Percentiles rank a stretch among this genome's conserved stretches.
Conservation (phyloP, 352 stramenopile genomes). For the Globisporangium abappressorium region DNA sequence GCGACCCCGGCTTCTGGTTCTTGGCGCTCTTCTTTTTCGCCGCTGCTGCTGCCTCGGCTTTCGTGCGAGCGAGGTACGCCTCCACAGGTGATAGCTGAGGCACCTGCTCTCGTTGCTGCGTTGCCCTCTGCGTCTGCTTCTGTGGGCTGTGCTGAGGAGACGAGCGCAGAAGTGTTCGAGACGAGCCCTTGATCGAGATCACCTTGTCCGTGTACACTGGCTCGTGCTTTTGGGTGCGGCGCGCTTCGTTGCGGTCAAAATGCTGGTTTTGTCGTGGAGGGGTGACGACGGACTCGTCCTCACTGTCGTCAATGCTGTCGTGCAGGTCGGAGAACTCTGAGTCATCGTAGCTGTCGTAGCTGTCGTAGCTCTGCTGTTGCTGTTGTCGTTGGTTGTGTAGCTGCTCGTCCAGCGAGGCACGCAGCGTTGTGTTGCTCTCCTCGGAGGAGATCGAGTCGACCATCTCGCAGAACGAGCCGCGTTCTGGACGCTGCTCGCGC, state of each 20-base stretch:
- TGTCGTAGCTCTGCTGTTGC: background rate
- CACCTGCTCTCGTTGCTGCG: background rate
- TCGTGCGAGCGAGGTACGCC: background rate
- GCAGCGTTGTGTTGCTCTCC: slow-evolving; percentile 7
- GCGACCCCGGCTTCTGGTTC: background rate
- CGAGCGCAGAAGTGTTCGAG: background rate
- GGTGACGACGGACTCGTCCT: background rate
- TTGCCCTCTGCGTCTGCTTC: background rate
- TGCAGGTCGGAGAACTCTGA: slow-evolving; percentile 7
- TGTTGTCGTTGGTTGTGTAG: background rate
- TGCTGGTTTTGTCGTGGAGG: background rate
- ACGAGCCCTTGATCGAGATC: slow-evolving; percentile 8
- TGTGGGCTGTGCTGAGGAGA: slow-evolving; percentile 1
- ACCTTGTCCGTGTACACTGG: slow-evolving; percentile 11
- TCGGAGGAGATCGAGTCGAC: slow-evolving; percentile 10
- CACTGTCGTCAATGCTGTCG: background rate
- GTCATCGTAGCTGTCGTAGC: background rate
- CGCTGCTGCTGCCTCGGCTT: slow-evolving; percentile 3
- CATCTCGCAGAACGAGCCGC: slow-evolving; percentile 1
- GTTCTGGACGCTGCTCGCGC: slow-evolving; percentile 1
- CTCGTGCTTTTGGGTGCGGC: background rate
- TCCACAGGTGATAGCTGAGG: background rate
- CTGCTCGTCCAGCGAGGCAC: slow-evolving; percentile 1
- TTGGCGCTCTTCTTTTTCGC: background rate
- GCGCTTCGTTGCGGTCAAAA: background rate